Evolutionary conservation across 441 rosid species (phyloP).

Genomic region (Populus trichocarpa): DNA sequence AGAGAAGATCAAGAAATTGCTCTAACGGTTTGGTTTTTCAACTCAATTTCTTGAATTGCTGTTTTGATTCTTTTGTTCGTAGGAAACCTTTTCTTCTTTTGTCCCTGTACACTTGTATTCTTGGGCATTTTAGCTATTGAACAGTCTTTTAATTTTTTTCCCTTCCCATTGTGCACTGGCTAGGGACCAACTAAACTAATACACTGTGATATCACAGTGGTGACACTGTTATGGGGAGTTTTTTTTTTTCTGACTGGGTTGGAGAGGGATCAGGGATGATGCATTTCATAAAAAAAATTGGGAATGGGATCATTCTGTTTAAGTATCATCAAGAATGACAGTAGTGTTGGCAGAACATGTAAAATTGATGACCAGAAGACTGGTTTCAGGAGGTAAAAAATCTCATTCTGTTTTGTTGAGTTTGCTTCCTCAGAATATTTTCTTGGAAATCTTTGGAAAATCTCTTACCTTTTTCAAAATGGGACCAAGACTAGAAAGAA

Average conservation of each 20-base stretch:
- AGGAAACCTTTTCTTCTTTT: neutral
- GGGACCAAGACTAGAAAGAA: no score
- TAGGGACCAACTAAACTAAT: neutral
- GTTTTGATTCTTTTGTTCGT: neutral
- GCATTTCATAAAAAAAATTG: neutral
- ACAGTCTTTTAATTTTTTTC: neutral
- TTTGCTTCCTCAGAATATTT: no score
- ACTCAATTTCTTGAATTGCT: slow-evolving; percentile 1
- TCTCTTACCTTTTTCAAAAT: no score
- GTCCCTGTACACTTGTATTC: neutral
- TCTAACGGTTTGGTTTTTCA: slow-evolving; percentile 41
- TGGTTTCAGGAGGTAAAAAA: no score
- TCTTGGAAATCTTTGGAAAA: no score
- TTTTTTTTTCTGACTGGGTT: neutral
- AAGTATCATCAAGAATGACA: no score
- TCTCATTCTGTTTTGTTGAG: no score
- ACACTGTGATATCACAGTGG: neutral
- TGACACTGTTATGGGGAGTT: neutral
- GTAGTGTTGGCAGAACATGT: no score
- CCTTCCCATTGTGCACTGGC: neutral
- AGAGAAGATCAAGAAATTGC: slow-evolving; percentile 74
- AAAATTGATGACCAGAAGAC: no score
- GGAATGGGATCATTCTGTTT: no score
- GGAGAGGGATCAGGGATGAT: neutral
- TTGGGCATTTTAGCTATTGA: neutral